These are phyloP conservation scores for Adenanthera pavonina DNA, from an alignment of 306 rosid genomes.

Conservation along the genomic window DNA sequence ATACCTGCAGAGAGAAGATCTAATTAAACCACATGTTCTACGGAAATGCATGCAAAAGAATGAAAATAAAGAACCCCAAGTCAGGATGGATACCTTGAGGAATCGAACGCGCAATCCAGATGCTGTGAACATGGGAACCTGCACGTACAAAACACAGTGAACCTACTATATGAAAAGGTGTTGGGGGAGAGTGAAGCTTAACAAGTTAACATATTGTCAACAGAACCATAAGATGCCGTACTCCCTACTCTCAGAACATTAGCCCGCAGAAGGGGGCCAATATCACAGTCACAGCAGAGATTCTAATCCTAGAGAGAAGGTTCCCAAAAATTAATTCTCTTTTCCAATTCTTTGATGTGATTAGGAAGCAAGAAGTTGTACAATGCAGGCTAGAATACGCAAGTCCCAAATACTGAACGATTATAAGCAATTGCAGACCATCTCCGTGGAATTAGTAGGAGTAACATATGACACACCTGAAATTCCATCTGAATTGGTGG, in stretches of 20 bases:
- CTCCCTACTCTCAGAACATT: neutral
- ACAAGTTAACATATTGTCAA: neutral
- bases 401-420: conserved; percentile 5
- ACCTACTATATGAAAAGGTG: conserved; percentile 1
- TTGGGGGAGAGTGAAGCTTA: conserved; percentile 8
- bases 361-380: conserved; percentile 14
- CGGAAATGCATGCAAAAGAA: neutral
- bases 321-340: conserved; percentile 18
- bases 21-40: neutral
- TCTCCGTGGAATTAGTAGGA: conserved; percentile 22
- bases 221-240: neutral
- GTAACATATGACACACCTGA: conserved; percentile 65
- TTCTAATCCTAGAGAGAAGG: neutral
- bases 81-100: conserved; percentile 67
- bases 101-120: conserved; percentile 97
- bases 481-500: conserved; percentile 99
- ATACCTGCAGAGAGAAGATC: conserved; percentile 63
- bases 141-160: conserved; percentile 35
- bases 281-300: neutral
- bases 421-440: neutral
- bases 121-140: conserved; percentile 96
- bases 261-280: neutral
- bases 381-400: conserved; percentile 2
- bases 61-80: neutral
- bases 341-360: conserved; percentile 15